Evolutionary conservation across 2,329 filamentous ascomycete species (phyloP).

Genomic region (Botrytis fragariae): DNA sequence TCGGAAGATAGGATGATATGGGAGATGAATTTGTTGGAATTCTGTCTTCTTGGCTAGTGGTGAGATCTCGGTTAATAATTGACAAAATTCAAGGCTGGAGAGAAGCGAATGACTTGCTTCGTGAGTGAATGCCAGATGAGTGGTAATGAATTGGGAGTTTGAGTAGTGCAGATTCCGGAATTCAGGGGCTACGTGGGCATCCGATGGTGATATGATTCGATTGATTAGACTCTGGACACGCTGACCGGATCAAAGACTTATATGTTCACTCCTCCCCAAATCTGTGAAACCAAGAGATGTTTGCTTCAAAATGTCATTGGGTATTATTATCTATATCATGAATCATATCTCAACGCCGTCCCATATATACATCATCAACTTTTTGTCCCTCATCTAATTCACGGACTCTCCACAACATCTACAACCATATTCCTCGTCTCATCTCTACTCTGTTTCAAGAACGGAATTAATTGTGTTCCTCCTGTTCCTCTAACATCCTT

Average conservation of each 20-base stretch:
- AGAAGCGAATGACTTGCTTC: too few species aligned
- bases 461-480: slow-evolving; percentile 82
- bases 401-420: neutral
- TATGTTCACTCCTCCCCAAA: neutral
- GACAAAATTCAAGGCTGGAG: neutral
- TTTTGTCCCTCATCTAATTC: neutral
- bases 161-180: neutral
- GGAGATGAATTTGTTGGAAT: neutral
- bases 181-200: too few species aligned
- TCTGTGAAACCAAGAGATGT: accelerated
- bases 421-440: slow-evolving; percentile 61
- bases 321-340: slow-evolving; percentile 3
- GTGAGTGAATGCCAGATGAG: accelerated
- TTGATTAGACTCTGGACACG: neutral
- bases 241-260: neutral
- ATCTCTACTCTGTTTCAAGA: slow-evolving; percentile 83
- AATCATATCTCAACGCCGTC: neutral
- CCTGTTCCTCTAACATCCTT: slow-evolving; percentile 71
- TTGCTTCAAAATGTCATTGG: neutral
- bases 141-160: neutral
- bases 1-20: neutral
- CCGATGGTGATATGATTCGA: neutral
- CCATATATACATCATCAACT: neutral
- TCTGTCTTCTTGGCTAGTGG: neutral
- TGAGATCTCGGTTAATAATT: neutral